Conservation (phyloP, 2,329 filamentous ascomycete species). For the Xylaria sp. region DNA sequence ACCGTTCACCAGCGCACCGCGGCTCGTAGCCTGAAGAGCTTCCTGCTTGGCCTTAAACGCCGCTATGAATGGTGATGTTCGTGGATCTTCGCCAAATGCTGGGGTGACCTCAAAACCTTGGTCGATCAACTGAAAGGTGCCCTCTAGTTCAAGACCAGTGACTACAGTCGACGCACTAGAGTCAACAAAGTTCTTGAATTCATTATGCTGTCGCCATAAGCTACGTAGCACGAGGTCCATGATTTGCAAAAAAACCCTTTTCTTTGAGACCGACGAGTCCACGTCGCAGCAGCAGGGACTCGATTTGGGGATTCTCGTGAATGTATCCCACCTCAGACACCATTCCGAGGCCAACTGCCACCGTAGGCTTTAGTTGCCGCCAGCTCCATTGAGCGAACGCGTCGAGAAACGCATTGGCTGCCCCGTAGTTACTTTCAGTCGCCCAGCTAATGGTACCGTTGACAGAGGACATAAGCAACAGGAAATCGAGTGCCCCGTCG, state of each 20-base stretch:
- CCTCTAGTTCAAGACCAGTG: background rate
- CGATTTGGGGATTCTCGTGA: slow-evolving; percentile 35
- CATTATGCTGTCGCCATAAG: too few relatives aligned
- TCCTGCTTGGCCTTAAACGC: background rate
- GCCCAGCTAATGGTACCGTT: slow-evolving; percentile 38
- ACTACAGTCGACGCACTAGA: background rate
- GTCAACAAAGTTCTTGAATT: background rate
- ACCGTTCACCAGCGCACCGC: too few relatives aligned
- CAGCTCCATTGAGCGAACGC: slow-evolving; percentile 36
- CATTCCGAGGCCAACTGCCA: slow-evolving; percentile 36
- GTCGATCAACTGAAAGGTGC: background rate
- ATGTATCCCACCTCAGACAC: slow-evolving; percentile 44
- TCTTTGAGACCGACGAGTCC: slow-evolving; percentile 29
- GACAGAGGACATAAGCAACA: slow-evolving; percentile 37
- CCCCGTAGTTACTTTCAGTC: slow-evolving; percentile 44
- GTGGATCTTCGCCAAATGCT: background rate
- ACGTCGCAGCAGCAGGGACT: slow-evolving; percentile 21
- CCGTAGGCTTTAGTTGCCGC: slow-evolving; percentile 32
- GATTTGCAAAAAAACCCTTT: slow-evolving; percentile 33
- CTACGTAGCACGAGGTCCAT: slow-evolving; percentile 30
- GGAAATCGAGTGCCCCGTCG: slow-evolving; percentile 39
- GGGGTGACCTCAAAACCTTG: background rate
- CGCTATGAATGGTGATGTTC: background rate
- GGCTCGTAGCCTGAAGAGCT: background rate
- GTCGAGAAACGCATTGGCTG: slow-evolving; percentile 45